Conservation (phyloP, 2,329 filamentous ascomycete genomes). For the Cercospora citrullina region DNA sequence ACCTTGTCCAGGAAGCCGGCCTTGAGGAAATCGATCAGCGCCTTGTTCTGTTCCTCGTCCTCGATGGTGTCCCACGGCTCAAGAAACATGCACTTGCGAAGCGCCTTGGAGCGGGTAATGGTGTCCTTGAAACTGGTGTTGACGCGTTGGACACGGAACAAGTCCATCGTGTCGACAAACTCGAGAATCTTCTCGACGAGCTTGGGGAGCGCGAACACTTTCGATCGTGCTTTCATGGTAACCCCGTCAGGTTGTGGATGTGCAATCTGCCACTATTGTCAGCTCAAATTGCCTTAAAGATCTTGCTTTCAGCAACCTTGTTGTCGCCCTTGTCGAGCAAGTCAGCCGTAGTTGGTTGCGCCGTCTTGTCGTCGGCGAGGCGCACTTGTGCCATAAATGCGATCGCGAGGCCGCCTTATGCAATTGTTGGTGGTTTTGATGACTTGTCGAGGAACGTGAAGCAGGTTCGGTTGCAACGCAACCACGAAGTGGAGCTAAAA, state of each 20-base stretch:
- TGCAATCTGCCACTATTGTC: not conserved
- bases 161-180: not conserved
- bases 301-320: not conserved
- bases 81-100: constrained; percentile 3
- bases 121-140: constrained; percentile 10
- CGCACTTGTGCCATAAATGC: not conserved
- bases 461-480: not conserved
- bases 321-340: not conserved
- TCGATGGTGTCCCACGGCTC: not conserved
- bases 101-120: constrained; percentile 1
- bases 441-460: not conserved
- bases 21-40: not conserved
- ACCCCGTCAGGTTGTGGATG: not conserved
- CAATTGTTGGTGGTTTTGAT: not conserved
- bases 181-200: constrained; percentile 10
- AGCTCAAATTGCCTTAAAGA: not conserved
- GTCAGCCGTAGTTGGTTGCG: not conserved
- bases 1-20: not conserved
- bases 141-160: constrained; percentile 12
- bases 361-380: not conserved
- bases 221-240: not conserved
- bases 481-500: not conserved
- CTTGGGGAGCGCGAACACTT: constrained; percentile 3
- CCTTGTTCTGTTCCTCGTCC: not conserved
- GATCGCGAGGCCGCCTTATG: not conserved